Evolutionary conservation across 352 stramenopile species (phyloP).

Genomic region (Phytophthora cryptogea): DNA sequence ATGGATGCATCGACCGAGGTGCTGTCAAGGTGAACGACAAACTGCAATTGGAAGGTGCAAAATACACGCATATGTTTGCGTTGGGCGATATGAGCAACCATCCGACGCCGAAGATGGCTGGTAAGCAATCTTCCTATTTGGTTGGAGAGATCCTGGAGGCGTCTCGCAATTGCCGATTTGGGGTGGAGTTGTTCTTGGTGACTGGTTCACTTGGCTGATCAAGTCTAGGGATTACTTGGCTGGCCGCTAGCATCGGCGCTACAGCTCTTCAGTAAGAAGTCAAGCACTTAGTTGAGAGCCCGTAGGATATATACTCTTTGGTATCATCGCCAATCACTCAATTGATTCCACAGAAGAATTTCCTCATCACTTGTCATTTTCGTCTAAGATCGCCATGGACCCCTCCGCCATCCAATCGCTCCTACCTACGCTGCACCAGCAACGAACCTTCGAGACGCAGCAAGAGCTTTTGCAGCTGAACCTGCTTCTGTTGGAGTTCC

Average conservation of each 20-base stretch:
- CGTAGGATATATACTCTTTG: too few species aligned
- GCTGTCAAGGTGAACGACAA: conserved; percentile 50
- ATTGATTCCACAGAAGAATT: too few species aligned
- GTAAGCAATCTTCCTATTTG: conserved; percentile 22
- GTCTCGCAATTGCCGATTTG: conserved; percentile 58
- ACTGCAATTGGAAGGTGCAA: conserved; percentile 51
- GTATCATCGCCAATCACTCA: too few species aligned
- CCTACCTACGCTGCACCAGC: background rate
- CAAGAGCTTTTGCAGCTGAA: background rate
- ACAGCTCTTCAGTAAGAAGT: too few species aligned
- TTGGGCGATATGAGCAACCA: conserved; percentile 63
- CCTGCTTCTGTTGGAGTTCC: background rate
- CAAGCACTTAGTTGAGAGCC: too few species aligned
- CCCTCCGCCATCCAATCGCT: background rate
- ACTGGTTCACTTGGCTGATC: conserved; percentile 52
- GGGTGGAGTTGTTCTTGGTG: conserved; percentile 52
- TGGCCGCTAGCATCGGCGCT: background rate
- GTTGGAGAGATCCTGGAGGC: conserved; percentile 36
- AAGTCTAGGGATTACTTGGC: conserved; percentile 58
- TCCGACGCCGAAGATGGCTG: conserved; percentile 45
- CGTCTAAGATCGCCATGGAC: background rate
- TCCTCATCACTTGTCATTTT: too few species aligned
- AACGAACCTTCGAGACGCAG: background rate
- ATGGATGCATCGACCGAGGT: conserved; percentile 49
- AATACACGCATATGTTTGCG: conserved; percentile 59